Evolutionary conservation across 768 basidiomycete genomes (phyloP), one percentile per base, ranked within the genome.

Genomic region (Omphalotus guepiniiformis): DNA sequence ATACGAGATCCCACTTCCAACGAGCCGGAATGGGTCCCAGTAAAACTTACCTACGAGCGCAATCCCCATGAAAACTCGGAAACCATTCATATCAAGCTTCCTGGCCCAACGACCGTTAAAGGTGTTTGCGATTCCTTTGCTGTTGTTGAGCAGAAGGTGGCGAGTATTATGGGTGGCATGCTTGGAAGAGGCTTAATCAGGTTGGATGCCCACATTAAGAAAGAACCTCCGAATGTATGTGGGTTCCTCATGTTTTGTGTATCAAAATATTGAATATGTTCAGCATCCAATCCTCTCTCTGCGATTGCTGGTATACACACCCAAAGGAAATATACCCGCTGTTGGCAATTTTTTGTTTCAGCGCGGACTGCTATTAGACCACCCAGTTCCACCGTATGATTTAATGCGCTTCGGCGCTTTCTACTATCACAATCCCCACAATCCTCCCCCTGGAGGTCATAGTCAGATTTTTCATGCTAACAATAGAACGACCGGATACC

Each of bases 391-490:
- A 4, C 77, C 82, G 11, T 85, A 80, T 58, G 83, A 88, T 53
- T 60, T 67, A 57, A 76, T 74, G 57, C 80, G 75, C 39, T 73
- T 82, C 26, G 68, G 73, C 29, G 79, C 82, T 57, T 76, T 73
- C 53, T 79, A 79, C 55, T 97, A 96, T 66, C 76, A 70, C 47
- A 99, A 99, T 60, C 93, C 94, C 1, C 96, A 98, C 64, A 83
- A 83, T 55, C 87, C 85, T 13, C 88, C 86, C 15, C 76, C 76
- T 9, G 86, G 85, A 15, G 85, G 84, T 18, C 80, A 78, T 53
- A 69, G 64, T 49, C 73, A 69, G 34, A 62, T 67, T 28, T 56
- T 68, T 18, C 58, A 75, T 25, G 59, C 68, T 18, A 60, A 72
- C 45, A 68, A 72, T 40, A 65, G 75, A 26, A 55, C 13, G 11